phyloP scores from a whole-genome alignment of 306 rosid species.

The Leucaena leucocephala region DNA sequence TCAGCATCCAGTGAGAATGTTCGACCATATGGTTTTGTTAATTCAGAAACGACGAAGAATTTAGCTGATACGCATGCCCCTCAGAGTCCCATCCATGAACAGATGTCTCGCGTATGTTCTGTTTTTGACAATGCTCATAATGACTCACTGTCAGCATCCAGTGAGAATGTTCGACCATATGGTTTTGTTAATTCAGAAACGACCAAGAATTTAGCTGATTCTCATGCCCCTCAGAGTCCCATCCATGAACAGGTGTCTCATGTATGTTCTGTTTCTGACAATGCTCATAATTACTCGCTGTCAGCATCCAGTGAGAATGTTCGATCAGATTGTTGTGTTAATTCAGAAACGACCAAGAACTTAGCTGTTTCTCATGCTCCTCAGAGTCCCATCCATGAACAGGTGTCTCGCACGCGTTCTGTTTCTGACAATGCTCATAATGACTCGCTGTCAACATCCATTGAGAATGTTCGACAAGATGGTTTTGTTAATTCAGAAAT shows the following conservation, averaged over 20 bases:
- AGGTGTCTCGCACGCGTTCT: too few species aligned
- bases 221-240: background rate
- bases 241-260: constrained; percentile 43
- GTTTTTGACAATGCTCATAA: constrained; percentile 42
- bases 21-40: background rate
- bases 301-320: too few species aligned
- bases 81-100: constrained; percentile 34
- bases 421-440: too few species aligned
- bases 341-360: too few species aligned
- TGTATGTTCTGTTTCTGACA: too few species aligned
- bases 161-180: background rate
- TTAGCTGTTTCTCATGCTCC: too few species aligned
- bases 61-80: constrained; percentile 35
- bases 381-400: too few species aligned
- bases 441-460: too few species aligned
- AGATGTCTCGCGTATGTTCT: constrained; percentile 38
- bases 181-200: too few species aligned
- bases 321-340: too few species aligned
- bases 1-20: constrained; percentile 37
- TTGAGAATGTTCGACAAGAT: background rate
- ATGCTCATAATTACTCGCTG: too few species aligned
- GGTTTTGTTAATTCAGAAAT: background rate
- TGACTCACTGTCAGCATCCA: constrained; percentile 45
- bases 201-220: constrained; percentile 11
- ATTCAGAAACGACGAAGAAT: background rate